Evolutionary conservation across 1,284 basidiomycete genomes (phyloP), one percentile per base, ranked within the genome.

Genomic region (Xerocomus cyaneibrunnescens): DNA sequence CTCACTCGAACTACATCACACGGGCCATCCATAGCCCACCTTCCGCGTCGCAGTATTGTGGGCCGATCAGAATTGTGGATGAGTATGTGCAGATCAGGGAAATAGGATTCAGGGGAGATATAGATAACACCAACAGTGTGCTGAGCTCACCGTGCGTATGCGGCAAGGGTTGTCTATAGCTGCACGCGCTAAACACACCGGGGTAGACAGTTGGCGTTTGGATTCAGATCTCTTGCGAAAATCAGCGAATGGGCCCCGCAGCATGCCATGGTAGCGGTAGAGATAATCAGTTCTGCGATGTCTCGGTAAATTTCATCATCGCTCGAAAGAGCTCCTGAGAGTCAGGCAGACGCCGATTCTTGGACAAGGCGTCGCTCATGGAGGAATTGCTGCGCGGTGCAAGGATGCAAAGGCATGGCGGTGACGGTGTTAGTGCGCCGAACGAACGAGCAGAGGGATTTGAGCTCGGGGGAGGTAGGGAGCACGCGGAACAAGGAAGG

Each of bases 361-460:
- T 50, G 17, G 19, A 27, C 23, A 39, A n/a, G 21, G 36, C 14
- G 16, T 34, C 16, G 19, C 31, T 14, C n/a, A n/a, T n/a, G n/a
- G n/a, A n/a, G 17, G 19, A 22, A 42, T 28, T 36, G 8, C 19
- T 32, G n/a, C 25, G n/a, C 22, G 5, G 27, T 13, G 16, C n/a
- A 32, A 22, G 13, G 22, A 25, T 48, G 19, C 30, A 25, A 27
- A 25, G 13, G 7, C 23, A n/a, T 2, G 32, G 37, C 30, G 17
- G 27, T 17, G 37, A 50, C 50, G 63, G 61, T 46, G 61, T 45
- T 67, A 60, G 51, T 48, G 51, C 65, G 63, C 49, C 30, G 45
- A 38, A 25, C 21, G 7, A 8, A 25, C 25, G 16, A 45, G 22
- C n/a, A 14, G 5, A 17, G 21, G 25, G 10, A 9, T 19, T 17